Evolutionary conservation across 2,329 filamentous ascomycete genomes (phyloP).

Genomic region (Endoconidiophora laricicola): DNA sequence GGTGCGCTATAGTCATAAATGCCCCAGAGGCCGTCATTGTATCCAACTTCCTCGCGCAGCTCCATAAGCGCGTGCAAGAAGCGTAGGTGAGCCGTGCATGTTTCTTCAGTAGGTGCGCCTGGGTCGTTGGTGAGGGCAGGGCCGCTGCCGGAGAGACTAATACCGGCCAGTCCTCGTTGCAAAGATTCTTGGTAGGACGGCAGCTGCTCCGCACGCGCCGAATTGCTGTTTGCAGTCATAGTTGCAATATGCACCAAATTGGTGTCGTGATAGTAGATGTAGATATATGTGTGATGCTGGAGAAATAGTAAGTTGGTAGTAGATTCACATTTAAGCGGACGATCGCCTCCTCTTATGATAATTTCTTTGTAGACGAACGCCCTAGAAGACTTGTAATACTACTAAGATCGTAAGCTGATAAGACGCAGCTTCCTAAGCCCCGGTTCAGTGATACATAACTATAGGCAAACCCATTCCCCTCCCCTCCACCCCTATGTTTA

Average conservation of each 20-base stretch:
- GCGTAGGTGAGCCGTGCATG: conserved; percentile 58
- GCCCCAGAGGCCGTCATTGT: conserved; percentile 49
- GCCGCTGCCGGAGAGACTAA: not conserved
- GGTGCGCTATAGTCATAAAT: conserved; percentile 34
- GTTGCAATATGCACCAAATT: no score
- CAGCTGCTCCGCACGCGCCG: not conserved
- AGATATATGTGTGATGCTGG: not conserved
- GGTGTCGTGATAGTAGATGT: not conserved
- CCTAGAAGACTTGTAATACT: no score
- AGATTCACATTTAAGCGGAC: no score
- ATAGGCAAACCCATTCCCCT: no score
- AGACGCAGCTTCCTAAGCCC: no score
- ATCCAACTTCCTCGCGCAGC: conserved; percentile 50
- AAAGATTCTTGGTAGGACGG: not conserved
- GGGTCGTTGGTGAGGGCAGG: conserved; percentile 6
- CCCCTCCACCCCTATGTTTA: no score
- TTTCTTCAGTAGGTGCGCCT: conserved; percentile 21
- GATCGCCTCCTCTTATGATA: no score
- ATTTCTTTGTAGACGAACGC: not conserved
- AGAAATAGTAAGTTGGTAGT: not conserved
- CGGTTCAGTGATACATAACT: no score
- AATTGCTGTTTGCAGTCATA: not conserved
- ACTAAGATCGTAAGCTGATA: no score
- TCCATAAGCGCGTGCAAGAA: conserved; percentile 51
- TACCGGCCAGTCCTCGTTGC: no score